Base-by-base conservation (phyloP, 2,329 filamentous ascomycete species). In the Pseudopyrenochaeta lycopersici region DNA sequence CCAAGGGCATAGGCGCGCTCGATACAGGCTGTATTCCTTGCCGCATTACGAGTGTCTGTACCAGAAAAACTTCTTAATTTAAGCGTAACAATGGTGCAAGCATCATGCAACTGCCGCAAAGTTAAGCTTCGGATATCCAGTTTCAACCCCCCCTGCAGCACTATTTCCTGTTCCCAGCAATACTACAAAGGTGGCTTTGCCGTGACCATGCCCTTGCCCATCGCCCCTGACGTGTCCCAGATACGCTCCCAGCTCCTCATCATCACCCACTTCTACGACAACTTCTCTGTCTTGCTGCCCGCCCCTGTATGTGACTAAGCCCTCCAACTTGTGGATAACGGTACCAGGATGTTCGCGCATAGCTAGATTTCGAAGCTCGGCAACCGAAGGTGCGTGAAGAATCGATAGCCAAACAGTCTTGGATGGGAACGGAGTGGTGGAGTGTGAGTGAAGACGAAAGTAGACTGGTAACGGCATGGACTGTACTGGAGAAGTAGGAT, bases 191-290 rank as follows among this genome's bases (percentile, higher is more conserved):
- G 78, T 82, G 12, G 81, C 80, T 67, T 85, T 86, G 68, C 79
- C 75, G 32, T 77, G 82, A 81, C 59, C 84, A 78, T 23, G 31
- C 5, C 41, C 51, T 15, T 27, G 21, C 2, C 36, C 51, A 1
- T 36, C 49, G 11, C 46, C 56, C 33, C 41, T 52, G 21, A 88
- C 80, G 68, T 90, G 88, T 41, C 83, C 80, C 61, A 95, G 74
- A 74, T 93, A 94, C 0, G 88, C 88, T 54, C 83, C 83, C 57
- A 95, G 72, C 76, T 94, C 90, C 57, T 86, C 84, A 63, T 93
- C 88, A 35, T 87, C 82, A 49, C 88, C 87, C 63, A 94, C 88
- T 49, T 82, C 77, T 65, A 90, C 83, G 14, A 79, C 79, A 39
- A 90, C 79, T 67, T 91, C 88, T 44, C 81, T 81, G 4, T 84